A percentile compares a stretch with the other conserved stretches of the same genome.
Evolutionary conservation across 1,284 basidiomycete genomes (phyloP).

Genomic region (Chalciporus sp.): DNA sequence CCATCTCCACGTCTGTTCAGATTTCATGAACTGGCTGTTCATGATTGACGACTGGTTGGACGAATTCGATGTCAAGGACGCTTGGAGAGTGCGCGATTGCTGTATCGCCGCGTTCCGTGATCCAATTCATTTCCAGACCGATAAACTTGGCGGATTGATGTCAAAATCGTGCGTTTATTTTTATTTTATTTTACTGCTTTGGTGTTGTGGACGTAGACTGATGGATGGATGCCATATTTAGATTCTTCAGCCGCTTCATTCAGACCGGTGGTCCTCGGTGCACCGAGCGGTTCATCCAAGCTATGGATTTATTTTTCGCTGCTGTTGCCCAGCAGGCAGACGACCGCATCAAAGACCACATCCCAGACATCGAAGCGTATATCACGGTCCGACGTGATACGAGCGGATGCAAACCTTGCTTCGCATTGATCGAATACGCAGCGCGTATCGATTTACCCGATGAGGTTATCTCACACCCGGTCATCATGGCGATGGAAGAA

Average conservation of each 20-base stretch:
- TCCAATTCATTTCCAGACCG: conserved; percentile 45
- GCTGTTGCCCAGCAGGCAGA: conserved; percentile 54
- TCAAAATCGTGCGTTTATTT: conserved; percentile 51
- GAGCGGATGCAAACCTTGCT: conserved; percentile 59
- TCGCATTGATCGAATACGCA: conserved; percentile 61
- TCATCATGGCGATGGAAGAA: conserved; percentile 53
- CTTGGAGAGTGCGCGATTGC: conserved; percentile 45
- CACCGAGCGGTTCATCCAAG: conserved; percentile 60
- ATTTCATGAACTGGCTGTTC: conserved; percentile 63
- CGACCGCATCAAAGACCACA: conserved; percentile 47
- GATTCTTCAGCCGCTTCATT: conserved; percentile 56
- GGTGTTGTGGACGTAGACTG: too few relatives aligned
- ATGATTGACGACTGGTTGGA: conserved; percentile 60
- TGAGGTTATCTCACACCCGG: conserved; percentile 51
- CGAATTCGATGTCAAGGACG: conserved; percentile 40
- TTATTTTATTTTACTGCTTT: not conserved
- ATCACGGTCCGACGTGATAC: conserved; percentile 60
- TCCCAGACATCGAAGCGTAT: conserved; percentile 60
- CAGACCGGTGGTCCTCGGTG: conserved; percentile 49
- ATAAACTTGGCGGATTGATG: conserved; percentile 51
- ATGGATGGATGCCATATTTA: conserved; percentile 19
- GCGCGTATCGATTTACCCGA: conserved; percentile 59
- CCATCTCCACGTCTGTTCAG: conserved; percentile 62
- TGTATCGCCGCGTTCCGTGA: conserved; percentile 57
- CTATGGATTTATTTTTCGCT: conserved; percentile 54